These are phyloP conservation scores for Myxozyma udenii DNA, from an alignment of 805 yeast genomes.

Conservation along the genomic window DNA sequence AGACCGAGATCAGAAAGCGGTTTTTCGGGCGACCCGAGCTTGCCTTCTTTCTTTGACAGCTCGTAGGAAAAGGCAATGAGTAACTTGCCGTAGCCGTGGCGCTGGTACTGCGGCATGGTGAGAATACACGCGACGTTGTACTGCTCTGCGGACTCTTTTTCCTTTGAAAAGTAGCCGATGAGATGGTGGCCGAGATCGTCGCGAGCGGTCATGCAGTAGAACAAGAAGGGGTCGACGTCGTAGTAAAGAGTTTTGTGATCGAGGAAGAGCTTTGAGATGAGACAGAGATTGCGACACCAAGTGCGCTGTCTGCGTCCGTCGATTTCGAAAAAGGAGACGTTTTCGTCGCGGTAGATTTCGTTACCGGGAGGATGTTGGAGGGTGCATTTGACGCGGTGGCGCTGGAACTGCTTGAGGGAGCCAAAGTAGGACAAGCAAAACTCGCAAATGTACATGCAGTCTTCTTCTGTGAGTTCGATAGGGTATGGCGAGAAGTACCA, in stretches of 20 bases:
- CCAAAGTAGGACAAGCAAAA: constrained; percentile 87
- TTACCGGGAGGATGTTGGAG: constrained; percentile 97
- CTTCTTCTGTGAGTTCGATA: constrained; percentile 87
- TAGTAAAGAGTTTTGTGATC: constrained; percentile 96
- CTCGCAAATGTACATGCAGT: constrained; percentile 85
- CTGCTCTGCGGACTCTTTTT: constrained; percentile 91
- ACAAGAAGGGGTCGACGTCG: constrained; percentile 96
- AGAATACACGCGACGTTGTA: constrained; percentile 97
- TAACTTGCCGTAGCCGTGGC: constrained; percentile 89
- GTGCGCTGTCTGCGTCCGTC: constrained; percentile 95
- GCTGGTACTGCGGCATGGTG: constrained; percentile 93
- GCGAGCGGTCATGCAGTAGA: constrained; percentile 89
- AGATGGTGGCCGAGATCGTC: constrained; percentile 92
- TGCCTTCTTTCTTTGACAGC: constrained; percentile 80
- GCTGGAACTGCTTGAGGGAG: constrained; percentile 82
- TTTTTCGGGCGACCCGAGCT: constrained; percentile 95
- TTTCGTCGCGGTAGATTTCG: constrained; percentile 90
- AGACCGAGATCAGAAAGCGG: constrained; percentile 94
- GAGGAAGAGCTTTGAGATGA: constrained; percentile 81
- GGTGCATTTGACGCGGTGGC: constrained; percentile 84
- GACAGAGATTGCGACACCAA: constrained; percentile 94
- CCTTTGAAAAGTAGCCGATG: constrained; percentile 95
- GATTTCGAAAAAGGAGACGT: constrained; percentile 92
- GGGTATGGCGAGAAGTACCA: constrained; percentile 99
- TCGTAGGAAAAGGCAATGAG: constrained; percentile 92